Evolutionary conservation across 768 basidiomycete species (phyloP).

Genomic region (Boletus rex-veris): DNA sequence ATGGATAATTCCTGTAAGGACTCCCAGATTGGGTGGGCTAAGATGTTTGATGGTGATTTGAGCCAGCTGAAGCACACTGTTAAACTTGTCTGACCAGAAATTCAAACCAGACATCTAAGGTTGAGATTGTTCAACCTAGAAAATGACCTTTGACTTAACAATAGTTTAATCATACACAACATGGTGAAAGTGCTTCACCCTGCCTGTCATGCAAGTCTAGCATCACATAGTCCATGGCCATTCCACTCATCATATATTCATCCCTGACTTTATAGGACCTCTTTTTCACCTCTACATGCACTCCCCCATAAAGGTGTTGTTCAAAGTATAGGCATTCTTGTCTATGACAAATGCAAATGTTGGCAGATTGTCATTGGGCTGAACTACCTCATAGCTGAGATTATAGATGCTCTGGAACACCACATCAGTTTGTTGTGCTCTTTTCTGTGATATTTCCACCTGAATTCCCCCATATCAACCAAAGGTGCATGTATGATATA

Average conservation of each 20-base stretch:
- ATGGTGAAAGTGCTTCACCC: too few species aligned
- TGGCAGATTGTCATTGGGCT: too few species aligned
- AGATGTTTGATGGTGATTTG: not conserved
- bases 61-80: not conserved
- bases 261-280: conserved; percentile 6
- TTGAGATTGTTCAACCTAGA: too few species aligned
- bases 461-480: not conserved
- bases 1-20: conserved; percentile 5
- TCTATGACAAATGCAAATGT: not conserved
- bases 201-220: too few species aligned
- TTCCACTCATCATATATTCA: conserved; percentile 8
- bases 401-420: conserved; percentile 14
- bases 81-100: not conserved
- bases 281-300: not conserved
- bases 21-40: conserved; percentile 3
- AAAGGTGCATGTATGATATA: conserved; percentile 7
- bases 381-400: conserved; percentile 11
- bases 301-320: not conserved
- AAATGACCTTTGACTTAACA: too few species aligned
- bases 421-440: conserved; percentile 6
- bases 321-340: conserved; percentile 3
- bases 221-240: not conserved
- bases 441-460: conserved; percentile 8
- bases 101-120: too few species aligned
- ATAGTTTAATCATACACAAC: too few species aligned